These are phyloP conservation scores for Saturnispora silvae DNA, from an alignment of 805 yeast species.

Conservation along the genomic window DNA sequence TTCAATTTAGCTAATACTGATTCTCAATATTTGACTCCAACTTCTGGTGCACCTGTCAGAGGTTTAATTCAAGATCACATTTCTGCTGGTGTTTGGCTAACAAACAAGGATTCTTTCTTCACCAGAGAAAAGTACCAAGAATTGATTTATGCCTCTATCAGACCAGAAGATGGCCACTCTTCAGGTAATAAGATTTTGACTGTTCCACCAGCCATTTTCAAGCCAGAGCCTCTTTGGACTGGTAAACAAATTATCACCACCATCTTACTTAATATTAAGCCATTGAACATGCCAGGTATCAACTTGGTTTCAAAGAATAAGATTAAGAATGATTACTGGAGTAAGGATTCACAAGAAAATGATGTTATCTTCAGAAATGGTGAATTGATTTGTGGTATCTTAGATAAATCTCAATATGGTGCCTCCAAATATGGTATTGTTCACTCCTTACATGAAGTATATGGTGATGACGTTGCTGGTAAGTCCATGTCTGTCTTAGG, in stretches of 20 bases:
- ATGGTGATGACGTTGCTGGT: conserved; percentile 87
- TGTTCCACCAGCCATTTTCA: conserved; percentile 78
- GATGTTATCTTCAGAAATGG: conserved; percentile 81
- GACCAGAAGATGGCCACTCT: conserved; percentile 97
- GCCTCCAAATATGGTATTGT: conserved; percentile 95
- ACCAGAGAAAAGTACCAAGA: conserved; percentile 90
- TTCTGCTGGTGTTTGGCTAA: conserved; percentile 98
- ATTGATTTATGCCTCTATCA: conserved; percentile 81
- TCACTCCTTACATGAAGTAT: conserved; percentile 91
- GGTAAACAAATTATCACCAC: conserved; percentile 96
- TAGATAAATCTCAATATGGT: conserved; percentile 97
- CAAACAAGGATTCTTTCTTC: conserved; percentile 85
- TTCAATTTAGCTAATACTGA: conserved; percentile 91
- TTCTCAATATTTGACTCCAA: conserved; percentile 94
- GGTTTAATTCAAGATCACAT: conserved; percentile 99
- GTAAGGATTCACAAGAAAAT: conserved; percentile 72
- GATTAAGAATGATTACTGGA: conserved; percentile 93
- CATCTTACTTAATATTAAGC: conserved; percentile 79
- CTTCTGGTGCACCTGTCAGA: conserved; percentile 96
- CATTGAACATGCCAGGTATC: conserved; percentile 81
- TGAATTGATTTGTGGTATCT: conserved; percentile 79
- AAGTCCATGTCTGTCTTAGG: conserved; percentile 87
- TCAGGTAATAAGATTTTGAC: conserved; percentile 57
- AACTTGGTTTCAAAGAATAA: conserved; percentile 78
- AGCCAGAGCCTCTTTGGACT: conserved; percentile 91